A percentile compares a stretch with the other conserved stretches of the same genome.
Conservation (phyloP, 768 basidiomycete genomes). For the Xerocomellus amylosporus region DNA sequence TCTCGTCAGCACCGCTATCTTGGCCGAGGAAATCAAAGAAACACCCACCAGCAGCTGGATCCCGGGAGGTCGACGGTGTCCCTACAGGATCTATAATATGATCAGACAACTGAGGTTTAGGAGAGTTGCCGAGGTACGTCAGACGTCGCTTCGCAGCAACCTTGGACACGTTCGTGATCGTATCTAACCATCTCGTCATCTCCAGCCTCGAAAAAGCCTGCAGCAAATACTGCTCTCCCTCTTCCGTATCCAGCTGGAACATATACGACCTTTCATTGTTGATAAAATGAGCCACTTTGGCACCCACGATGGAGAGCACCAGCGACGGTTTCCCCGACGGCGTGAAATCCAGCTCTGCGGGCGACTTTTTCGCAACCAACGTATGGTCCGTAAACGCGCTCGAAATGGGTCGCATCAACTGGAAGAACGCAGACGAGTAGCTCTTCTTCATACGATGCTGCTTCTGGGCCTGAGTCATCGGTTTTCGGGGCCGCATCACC, state of each 20-base stretch:
- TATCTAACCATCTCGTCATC: constrained; percentile 75
- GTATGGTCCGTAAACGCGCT: constrained; percentile 76
- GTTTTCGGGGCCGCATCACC: constrained; percentile 61
- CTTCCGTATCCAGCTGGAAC: constrained; percentile 82
- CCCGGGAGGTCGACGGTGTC: constrained; percentile 48
- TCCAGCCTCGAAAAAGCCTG: constrained; percentile 71
- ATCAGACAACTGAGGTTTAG: constrained; percentile 72
- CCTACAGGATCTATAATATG: constrained; percentile 64
- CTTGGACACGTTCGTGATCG: constrained; percentile 67
- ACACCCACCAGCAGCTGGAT: constrained; percentile 69
- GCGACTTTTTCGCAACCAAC: constrained; percentile 48
- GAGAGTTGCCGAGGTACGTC: constrained; percentile 75
- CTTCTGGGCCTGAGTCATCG: constrained; percentile 54
- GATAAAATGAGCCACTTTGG: constrained; percentile 64
- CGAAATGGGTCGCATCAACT: constrained; percentile 86
- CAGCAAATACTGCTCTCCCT: constrained; percentile 79
- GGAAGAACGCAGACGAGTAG: constrained; percentile 77
- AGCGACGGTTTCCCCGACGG: constrained; percentile 72
- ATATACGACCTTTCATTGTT: constrained; percentile 81
- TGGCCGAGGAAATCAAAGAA: not conserved
- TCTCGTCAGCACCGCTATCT: constrained; percentile 3
- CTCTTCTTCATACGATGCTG: constrained; percentile 86
- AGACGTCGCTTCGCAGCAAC: constrained; percentile 73
- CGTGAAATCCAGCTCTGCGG: constrained; percentile 72
- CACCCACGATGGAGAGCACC: constrained; percentile 71